Evolutionary conservation across 2,329 filamentous ascomycete genomes (phyloP), one percentile per base, ranked within the genome.

Genomic region (Ceratocystis harringtonii): DNA sequence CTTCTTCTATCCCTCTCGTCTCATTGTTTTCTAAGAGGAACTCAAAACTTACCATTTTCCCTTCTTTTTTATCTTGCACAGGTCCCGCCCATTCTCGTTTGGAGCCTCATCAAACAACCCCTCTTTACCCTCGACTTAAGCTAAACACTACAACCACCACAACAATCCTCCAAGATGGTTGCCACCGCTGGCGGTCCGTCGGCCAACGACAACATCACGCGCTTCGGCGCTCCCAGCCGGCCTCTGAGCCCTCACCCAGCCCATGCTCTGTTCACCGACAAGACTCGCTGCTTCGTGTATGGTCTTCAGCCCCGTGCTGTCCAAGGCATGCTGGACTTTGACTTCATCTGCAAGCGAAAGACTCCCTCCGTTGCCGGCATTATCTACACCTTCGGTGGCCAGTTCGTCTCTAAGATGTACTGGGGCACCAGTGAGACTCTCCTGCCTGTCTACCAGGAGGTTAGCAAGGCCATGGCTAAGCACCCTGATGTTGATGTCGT

Each of bases 321-420:
- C 71, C 89, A 92, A 80, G 88, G 88, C 76, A 92, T 92, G 88
- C 89, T 99, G 76, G 94, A 99, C 79, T 99, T 99, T 78, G 94
- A 99, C 83, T 99, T 97, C 84, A 99, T 99, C 81, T 99, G 94
- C 91, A 97, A 97, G 86, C 90, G 94, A 74, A 84, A 86, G 76
- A 95, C 89, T 68, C 94, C 94, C 70, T 99, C 94, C 67, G 94
- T 99, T 67, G 94, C 94, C 71, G 94, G 92, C 76, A 97, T 99
- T 80, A 97, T 99, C 84, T 99, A 99, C 84, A 96, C 94, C 72
- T 99, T 99, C 75, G 94, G 94, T 76, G 94, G 94, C 71, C 94
- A 99, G 80, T 99, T 99, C 86, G 94, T 99, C 76, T 96, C 91
- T 87, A 99, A 99, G 87, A 97, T 99, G 94, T 99, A 99, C 89